Evolutionary conservation across 352 stramenopile species (phyloP), one percentile per base, ranked within the genome.

Genomic region (Phytophthora tubulina): DNA sequence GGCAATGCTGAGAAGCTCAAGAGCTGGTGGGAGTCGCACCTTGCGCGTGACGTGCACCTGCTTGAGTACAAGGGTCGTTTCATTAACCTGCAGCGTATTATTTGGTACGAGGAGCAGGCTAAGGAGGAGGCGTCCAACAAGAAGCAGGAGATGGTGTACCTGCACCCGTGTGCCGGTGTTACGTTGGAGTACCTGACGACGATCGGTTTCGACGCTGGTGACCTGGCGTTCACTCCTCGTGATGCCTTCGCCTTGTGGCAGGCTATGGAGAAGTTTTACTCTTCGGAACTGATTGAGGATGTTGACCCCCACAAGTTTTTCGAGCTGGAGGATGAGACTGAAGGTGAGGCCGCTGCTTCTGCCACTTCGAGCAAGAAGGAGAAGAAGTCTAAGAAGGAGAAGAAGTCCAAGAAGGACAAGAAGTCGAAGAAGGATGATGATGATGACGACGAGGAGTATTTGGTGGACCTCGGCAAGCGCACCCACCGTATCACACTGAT

Each of bases 61-160:
- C 82, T 98, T 32, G 96, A 99, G 76, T 98, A 99, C 85, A 98
- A 94, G 75, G 96, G 94, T 39, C 92, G 97, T 36, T 99, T 99
- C 75, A 99, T 99, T 72, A 99, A 99, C 73, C 72, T 99, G 55
- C 97, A 99, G 78, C 91, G 97, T 63, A 97, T 99, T 72, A 97
- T 99, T 54, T 97, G 97, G 75, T 87, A 95, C 36, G 89, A 95
- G 21, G 80, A 93, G 32, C 54, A 72, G 1, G 62, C 61, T 15
- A 70, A 76, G 31, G 80, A 82, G 6, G 73, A 72, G 17, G 64
- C 62, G 13, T 67, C 67, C 35, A 81, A 73, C 38, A 77, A 78
- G 53, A 89, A 85, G 70, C 77, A 94, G 61, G 85, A 94, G 59
- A 81, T 97, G 41, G 84, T 94, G 4, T 75, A 77, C 45, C 62